Conservation (phyloP, 257 asterid genomes). For the Fraxinus americana region DNA sequence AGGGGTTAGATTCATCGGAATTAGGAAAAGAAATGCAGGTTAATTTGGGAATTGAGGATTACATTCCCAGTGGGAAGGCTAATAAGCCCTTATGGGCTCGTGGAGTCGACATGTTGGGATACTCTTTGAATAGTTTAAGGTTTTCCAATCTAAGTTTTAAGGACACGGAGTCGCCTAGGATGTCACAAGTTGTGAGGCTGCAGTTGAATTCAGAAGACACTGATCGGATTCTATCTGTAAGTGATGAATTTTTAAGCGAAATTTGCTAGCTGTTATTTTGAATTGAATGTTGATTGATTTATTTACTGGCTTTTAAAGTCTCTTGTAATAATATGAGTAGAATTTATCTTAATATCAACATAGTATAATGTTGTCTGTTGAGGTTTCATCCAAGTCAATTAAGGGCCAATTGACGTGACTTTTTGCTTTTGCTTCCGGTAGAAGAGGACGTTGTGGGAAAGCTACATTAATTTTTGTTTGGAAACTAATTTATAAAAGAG, state of each 20-base stretch:
- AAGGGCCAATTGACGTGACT: no score
- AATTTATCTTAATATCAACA: background rate
- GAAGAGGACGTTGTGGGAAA: no score
- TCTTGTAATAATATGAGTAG: background rate
- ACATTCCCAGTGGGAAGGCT: conserved; percentile 64
- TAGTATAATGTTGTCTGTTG: background rate
- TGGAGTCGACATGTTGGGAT: conserved; percentile 82
- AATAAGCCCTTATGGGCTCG: conserved; percentile 86
- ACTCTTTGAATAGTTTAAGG: conserved; percentile 75
- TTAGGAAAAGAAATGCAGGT: conserved; percentile 34
- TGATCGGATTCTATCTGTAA: conserved; percentile 57
- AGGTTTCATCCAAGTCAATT: background rate
- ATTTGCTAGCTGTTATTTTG: background rate
- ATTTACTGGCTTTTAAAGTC: background rate
- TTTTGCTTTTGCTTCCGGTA: no score
- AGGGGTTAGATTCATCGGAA: conserved; percentile 28
- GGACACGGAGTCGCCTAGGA: conserved; percentile 52
- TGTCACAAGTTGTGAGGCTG: conserved; percentile 68
- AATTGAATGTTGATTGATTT: background rate
- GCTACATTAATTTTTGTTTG: no score
- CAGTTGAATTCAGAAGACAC: conserved; percentile 54
- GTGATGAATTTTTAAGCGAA: conserved; percentile 24
- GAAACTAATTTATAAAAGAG: no score
- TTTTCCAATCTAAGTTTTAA: conserved; percentile 52
- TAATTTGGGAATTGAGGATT: conserved; percentile 67